Conservation (phyloP, 179 eudicot genomes). For the Gypsophila paniculata region DNA sequence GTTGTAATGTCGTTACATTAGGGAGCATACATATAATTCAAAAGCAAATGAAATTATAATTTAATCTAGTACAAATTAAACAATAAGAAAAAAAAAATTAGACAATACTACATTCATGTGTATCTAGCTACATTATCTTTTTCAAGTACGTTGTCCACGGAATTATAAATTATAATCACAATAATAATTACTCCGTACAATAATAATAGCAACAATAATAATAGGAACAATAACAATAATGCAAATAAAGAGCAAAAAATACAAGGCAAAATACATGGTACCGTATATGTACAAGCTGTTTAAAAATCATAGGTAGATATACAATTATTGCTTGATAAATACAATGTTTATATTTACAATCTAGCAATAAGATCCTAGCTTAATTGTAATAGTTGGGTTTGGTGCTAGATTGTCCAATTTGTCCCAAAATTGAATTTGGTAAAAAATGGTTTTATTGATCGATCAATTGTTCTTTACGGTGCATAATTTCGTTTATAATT, state of each 20-base stretch:
- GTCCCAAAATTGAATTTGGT: background rate
- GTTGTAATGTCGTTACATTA: slow-evolving; percentile 17
- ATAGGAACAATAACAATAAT: background rate
- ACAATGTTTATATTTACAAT: slow-evolving; percentile 11
- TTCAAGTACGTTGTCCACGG: slow-evolving; percentile 6
- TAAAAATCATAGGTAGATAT: slow-evolving; percentile 8
- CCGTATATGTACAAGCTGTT: slow-evolving; percentile 20
- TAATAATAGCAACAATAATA: too few species aligned
- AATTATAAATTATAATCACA: too few species aligned
- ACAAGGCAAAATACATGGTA: slow-evolving; percentile 25
- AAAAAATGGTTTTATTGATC: too few species aligned
- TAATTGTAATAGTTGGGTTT: background rate
- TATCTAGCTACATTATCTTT: too few species aligned
- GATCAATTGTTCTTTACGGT: too few species aligned
- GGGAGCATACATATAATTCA: slow-evolving; percentile 24
- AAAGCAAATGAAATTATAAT: slow-evolving; percentile 8
- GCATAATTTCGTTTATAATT: too few species aligned
- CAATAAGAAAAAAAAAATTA: slow-evolving; percentile 3
- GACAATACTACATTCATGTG: background rate
- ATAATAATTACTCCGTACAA: too few species aligned
- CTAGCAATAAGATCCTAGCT: slow-evolving; percentile 16
- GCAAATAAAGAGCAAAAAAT: background rate
- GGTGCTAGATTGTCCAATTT: slow-evolving; percentile 7
- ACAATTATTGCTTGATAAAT: background rate
- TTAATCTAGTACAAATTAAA: slow-evolving; percentile 8